Base-by-base conservation (phyloP, 768 basidiomycete species). In the Termitomyces sp. region DNA sequence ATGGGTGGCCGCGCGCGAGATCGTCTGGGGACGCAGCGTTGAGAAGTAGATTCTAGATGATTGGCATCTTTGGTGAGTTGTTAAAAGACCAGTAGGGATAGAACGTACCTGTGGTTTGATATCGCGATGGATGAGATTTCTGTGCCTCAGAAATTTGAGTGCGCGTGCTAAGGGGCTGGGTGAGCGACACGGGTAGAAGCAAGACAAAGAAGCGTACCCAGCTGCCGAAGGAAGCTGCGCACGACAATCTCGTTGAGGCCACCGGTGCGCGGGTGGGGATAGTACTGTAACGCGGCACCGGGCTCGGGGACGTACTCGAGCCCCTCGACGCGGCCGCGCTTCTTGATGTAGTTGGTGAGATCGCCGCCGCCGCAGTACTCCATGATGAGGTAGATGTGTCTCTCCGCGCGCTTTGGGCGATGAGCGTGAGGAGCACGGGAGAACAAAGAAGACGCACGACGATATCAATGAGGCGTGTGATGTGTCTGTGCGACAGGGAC, bases 311-410 rank as follows among this genome's bases (percentile, higher is more conserved):
- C 69, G 58, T 92, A 96, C 68, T 95, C 90, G 13, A 98, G 79
- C 3, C 88, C 87, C 47, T 96, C 90, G 46, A 98, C 87, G 18
- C 88, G 84, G 16, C 96, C 97, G n/a, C 95, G 87, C 68, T 92
- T 94, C 86, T 94, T 94, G 79, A 98, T 96, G 67, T 98, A 98
- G 64, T 92, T 86, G 0, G 94, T 92, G 49, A 99, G 84, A 72
- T 99, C 97, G 3, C 95, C 95, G 2, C 95, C 96, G 1, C 94
- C 85, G 69, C 97, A 98, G 70, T 85, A 98, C 65, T 97, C 96
- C 88, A 98, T 99, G 65, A 99, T 88, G 56, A 99, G 86, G 75
- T 97, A 98, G 65, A 92, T 88, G 65, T 89, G 82, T 56, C 80
- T 79, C 63, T 90, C 87, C 2, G 87, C 86, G 47, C 86, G 82